Base-by-base conservation (phyloP, 495 filamentous ascomycete species). In the Daldinia decipiens region DNA sequence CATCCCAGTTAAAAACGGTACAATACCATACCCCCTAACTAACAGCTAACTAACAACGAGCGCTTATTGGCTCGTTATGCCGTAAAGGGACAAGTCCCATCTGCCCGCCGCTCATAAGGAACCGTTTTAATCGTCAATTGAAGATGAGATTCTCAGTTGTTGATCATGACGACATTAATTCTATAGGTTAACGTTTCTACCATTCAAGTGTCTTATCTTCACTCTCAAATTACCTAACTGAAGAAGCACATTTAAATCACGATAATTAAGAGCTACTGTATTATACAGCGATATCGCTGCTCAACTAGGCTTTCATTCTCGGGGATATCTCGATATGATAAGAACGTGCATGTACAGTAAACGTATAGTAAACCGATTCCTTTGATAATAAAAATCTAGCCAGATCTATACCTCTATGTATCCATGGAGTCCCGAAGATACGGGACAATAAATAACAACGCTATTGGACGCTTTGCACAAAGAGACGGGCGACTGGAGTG, bases 51-150 rank as follows among this genome's bases (percentile, higher is more conserved):
- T n/a, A 8, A 58, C 27, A 24, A 11, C 8, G 9, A 8, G 24
- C 9, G 26, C 27, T 53, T 34, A 61, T 65, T 73, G 62, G 70
- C 31, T 55, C 17, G 6, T 39, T 27, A 17, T 58, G 64, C 47
- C 58, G 52, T 60, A 34, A 43, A 52, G 26, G 51, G 52, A 59
- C 3, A 40, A 68, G 45, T 51, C 65, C 65, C 70, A 39, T 55
- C 70, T 43, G 61, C 39, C 70, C 70, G 70, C 53, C 70, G 70
- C 70, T 59, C 62, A 53, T 66, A 73, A 65, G 70, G 70, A 73
- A 65, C 65, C 57, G 51, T 66, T 62, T 56, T 47, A 51, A 53
- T 65, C 57, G 38, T 57, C 40, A 61, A 65, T 56, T 68, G 38
- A 32, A 59, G 38, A 34, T 43, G 34, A 54, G 38, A 34, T 43